These are phyloP conservation scores for Penicillium soppii DNA, from an alignment of 495 filamentous ascomycete species.

Conservation along the genomic window DNA sequence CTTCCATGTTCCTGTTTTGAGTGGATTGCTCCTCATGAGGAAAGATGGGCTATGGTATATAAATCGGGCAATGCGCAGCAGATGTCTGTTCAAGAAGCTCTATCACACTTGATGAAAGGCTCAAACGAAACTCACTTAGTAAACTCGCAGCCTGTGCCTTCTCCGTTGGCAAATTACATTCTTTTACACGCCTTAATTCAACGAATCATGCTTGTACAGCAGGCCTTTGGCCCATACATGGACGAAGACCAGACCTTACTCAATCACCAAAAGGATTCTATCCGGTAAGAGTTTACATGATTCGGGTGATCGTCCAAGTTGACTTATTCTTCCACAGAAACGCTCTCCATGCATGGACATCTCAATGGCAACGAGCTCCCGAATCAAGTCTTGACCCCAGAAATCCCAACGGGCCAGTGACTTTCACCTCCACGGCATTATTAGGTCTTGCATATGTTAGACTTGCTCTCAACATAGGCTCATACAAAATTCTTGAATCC, in stretches of 20 bases:
- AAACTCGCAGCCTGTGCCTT: slow-evolving; percentile 19
- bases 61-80: slow-evolving; percentile 7
- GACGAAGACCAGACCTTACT: slow-evolving; percentile 32
- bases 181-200: slow-evolving; percentile 62
- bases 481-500: slow-evolving; percentile 30
- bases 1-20: slow-evolving; percentile 46
- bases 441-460: slow-evolving; percentile 58
- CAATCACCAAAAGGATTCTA: slow-evolving; percentile 36
- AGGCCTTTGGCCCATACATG: slow-evolving; percentile 32
- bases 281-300: slow-evolving; percentile 41
- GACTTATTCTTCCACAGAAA: slow-evolving; percentile 15
- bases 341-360: slow-evolving; percentile 54
- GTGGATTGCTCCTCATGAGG: slow-evolving; percentile 13
- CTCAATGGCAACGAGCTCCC: slow-evolving; percentile 46
- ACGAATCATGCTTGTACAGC: slow-evolving; percentile 56
- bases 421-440: slow-evolving; percentile 60
- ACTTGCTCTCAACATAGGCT: slow-evolving; percentile 28
- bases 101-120: slow-evolving; percentile 2
- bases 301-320: slow-evolving; percentile 25
- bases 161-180: slow-evolving; percentile 58
- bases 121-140: background rate
- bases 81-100: slow-evolving; percentile 18
- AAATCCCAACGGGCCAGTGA: slow-evolving; percentile 49
- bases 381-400: slow-evolving; percentile 43
- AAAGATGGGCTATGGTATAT: slow-evolving; percentile 10